Percentiles rank a stretch among this genome's conserved stretches.
Conservation (phyloP, 2,329 filamentous ascomycete genomes). For the Dactylonectria estremocensis region DNA sequence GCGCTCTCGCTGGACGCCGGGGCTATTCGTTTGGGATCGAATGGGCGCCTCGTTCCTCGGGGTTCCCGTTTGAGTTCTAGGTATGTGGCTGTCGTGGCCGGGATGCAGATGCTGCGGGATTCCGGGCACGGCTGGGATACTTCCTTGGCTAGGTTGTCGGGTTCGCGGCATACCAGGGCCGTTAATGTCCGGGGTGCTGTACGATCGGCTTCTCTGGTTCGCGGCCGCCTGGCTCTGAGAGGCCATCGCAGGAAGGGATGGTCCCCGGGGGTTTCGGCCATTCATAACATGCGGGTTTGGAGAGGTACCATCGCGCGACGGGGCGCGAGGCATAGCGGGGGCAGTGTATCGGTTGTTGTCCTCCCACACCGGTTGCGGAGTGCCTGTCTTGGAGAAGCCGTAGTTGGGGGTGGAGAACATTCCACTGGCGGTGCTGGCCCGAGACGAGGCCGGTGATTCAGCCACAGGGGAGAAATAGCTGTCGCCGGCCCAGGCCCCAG, state of each 20-base stretch:
- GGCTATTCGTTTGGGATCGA: constrained; percentile 79
- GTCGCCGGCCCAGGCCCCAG: constrained; percentile 75
- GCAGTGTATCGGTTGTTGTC: constrained; percentile 90
- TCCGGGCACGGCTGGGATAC: constrained; percentile 80
- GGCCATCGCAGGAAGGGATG: constrained; percentile 83
- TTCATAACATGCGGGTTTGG: constrained; percentile 75
- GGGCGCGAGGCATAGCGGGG: constrained; percentile 85
- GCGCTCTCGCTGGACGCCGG: constrained; percentile 76
- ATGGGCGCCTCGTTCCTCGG: constrained; percentile 79
- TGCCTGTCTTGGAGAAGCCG: constrained; percentile 80
- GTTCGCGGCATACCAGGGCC: constrained; percentile 73
- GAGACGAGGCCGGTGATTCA: constrained; percentile 83
- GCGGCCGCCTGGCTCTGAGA: constrained; percentile 68
- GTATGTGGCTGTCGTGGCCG: constrained; percentile 74
- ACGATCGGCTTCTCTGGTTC: constrained; percentile 85
- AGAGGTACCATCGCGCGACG: constrained; percentile 82
- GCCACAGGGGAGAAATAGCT: constrained; percentile 94
- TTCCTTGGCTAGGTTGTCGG: constrained; percentile 67
- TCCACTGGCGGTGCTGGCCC: constrained; percentile 81
- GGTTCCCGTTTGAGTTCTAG: constrained; percentile 86
- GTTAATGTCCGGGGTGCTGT: constrained; percentile 96
- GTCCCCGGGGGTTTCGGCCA: constrained; percentile 79
- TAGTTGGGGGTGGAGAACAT: constrained; percentile 74
- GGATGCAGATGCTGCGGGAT: constrained; percentile 80
- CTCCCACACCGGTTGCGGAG: constrained; percentile 78